phyloP scores from a whole-genome alignment of 495 filamentous ascomycete species.

The Neurospora tetraspora region DNA sequence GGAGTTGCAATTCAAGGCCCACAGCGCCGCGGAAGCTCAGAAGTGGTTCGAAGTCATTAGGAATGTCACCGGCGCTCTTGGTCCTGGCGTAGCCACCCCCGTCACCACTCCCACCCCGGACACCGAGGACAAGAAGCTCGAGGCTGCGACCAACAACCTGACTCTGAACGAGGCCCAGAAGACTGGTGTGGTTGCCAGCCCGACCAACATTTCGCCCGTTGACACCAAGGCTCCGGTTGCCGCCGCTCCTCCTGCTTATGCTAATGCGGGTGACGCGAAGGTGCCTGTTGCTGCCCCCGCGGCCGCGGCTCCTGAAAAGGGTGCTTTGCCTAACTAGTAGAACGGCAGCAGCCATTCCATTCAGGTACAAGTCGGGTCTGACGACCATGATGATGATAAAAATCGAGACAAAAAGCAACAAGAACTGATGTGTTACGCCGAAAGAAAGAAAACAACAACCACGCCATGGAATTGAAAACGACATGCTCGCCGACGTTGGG shows the following conservation, averaged over 20 bases:
- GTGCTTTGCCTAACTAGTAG: slow-evolving; percentile 23
- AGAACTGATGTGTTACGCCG: background rate
- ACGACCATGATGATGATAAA: slow-evolving; percentile 14
- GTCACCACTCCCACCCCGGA: slow-evolving; percentile 7
- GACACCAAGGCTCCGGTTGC: background rate
- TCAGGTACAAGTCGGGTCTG: background rate
- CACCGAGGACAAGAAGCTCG: slow-evolving; percentile 10
- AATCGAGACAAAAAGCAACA: background rate
- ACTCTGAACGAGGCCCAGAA: slow-evolving; percentile 3
- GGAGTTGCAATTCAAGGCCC: slow-evolving; percentile 53
- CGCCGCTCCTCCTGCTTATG: background rate
- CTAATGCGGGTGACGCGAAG: background rate
- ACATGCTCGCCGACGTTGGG: background rate
- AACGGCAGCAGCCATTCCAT: slow-evolving; percentile 22
- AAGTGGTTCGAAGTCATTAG: slow-evolving; percentile 73
- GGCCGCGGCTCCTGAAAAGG: slow-evolving; percentile 26
- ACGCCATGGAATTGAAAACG: background rate
- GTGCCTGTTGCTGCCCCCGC: slow-evolving; percentile 1
- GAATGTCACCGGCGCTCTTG: slow-evolving; percentile 31
- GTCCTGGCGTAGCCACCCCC: slow-evolving; percentile 12
- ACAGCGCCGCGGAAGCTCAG: slow-evolving; percentile 61
- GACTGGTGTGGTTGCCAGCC: background rate
- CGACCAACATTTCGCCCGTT: background rate
- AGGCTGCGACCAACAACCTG: slow-evolving; percentile 3
- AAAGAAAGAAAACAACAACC: background rate